Conservation (phyloP, 345 rosid genomes). For the Arabis alpina region DNA sequence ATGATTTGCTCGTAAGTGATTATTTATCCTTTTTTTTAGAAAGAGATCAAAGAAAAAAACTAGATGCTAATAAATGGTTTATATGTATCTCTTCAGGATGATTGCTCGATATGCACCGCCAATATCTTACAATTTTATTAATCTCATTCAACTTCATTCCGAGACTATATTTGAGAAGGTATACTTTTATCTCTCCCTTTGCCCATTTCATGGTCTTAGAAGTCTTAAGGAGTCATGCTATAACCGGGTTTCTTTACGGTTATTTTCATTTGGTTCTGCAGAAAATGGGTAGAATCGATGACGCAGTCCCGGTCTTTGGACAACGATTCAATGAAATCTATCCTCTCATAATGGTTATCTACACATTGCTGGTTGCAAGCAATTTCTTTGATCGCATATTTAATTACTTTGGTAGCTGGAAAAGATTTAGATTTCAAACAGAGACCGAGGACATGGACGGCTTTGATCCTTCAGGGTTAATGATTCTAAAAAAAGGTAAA, state of each 20-base stretch:
- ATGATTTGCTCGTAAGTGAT: constrained; percentile 98
- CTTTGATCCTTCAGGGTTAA: constrained; percentile 90
- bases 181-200: constrained; percentile 12
- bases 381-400: constrained; percentile 89
- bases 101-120: constrained; percentile 99
- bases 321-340: constrained; percentile 84
- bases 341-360: constrained; percentile 96
- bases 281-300: constrained; percentile 95
- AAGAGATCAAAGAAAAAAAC: background rate
- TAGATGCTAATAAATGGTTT: constrained; percentile 23
- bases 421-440: constrained; percentile 78
- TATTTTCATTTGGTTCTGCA: constrained; percentile 49
- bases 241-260: constrained; percentile 23
- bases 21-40: background rate
- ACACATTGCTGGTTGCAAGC: constrained; percentile 89
- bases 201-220: background rate
- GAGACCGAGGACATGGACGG: constrained; percentile 90
- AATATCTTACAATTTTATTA: constrained; percentile 93
- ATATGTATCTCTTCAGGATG: constrained; percentile 64
- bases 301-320: constrained; percentile 85
- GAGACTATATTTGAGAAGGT: constrained; percentile 92
- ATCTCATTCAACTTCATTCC: constrained; percentile 73
- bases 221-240: background rate
- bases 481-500: constrained; percentile 86
- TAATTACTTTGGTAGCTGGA: constrained; percentile 95